Conservation (phyloP, 2,329 filamentous ascomycete species). For the Stemphylium beticola region DNA sequence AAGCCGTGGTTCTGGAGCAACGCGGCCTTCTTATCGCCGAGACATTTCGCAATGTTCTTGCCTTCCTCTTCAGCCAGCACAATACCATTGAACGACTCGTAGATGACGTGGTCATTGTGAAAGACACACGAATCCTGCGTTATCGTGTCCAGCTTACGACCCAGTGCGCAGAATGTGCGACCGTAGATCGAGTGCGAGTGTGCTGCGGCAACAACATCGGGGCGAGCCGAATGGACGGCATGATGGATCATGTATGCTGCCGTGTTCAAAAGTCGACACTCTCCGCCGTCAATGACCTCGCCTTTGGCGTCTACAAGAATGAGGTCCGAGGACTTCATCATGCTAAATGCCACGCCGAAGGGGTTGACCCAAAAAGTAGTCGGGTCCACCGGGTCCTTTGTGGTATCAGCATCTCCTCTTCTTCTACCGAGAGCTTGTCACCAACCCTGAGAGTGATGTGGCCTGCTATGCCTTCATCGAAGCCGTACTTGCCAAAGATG, state of each 20-base stretch:
- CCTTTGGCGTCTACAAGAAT: conserved; percentile 69
- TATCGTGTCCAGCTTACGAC: conserved; percentile 64
- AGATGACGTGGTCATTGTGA: conserved; percentile 60
- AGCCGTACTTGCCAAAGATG: conserved; percentile 50
- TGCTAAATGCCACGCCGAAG: conserved; percentile 66
- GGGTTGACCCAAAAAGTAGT: conserved; percentile 71
- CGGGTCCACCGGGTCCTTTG: conserved; percentile 62
- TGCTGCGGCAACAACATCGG: conserved; percentile 64
- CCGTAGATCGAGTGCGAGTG: conserved; percentile 66
- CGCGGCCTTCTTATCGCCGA: conserved; percentile 59
- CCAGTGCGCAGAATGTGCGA: conserved; percentile 67
- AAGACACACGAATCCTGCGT: conserved; percentile 65
- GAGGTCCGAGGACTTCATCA: conserved; percentile 70
- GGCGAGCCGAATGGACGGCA: conserved; percentile 64
- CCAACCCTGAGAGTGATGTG: conserved; percentile 65
- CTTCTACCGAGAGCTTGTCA: neutral
- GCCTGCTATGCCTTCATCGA: conserved; percentile 60
- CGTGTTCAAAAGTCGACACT: conserved; percentile 45
- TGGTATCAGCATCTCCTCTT: conserved; percentile 4
- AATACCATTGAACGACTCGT: conserved; percentile 60
- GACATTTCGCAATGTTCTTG: conserved; percentile 56
- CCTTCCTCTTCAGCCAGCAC: conserved; percentile 61
- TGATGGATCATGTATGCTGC: conserved; percentile 67
- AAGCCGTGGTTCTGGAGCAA: conserved; percentile 62
- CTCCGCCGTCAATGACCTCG: conserved; percentile 67